Base-by-base conservation (phyloP, 768 basidiomycete genomes). In the Russula brevipes region DNA sequence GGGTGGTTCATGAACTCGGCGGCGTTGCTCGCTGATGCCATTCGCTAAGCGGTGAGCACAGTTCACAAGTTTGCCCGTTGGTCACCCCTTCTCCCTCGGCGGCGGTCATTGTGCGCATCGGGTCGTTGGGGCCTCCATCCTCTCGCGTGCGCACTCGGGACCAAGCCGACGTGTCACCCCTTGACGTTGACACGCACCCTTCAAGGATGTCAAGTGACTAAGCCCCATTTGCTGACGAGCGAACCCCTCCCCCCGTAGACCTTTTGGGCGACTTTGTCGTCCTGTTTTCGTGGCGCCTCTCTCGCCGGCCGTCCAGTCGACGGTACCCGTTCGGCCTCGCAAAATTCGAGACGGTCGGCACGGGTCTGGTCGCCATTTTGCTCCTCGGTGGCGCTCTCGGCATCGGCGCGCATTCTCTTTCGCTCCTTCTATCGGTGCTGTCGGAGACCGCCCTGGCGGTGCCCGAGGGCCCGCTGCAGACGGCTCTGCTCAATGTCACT, bases 301-400 rank as follows among this genome's bases (percentile, higher is more conserved):
- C 91, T 1, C 82, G 93, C 55, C 83, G 82, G 71, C 83, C 88
- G n/a, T 89, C 94, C 10, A 87, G 89, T 9, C 81, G 78, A 66
- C 77, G 75, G 66, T 98, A 93, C 72, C 94, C 94, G 1, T 94
- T 87, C 65, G 91, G 93, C 16, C 89, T 91, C 69, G 89, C 89
- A 66, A 98, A 98, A 75, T 96, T 94, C 68, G 96, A 99, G 75
- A 94, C 94, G 5, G 79, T 98, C 30, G 96, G 96, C 52, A 96
- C 95, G n/a, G 84, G 91, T 2, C 84, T 89, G 42, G 88, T 97
- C 52, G 91, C 94, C 2, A 76, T 97, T 54, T 82, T 98, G 38
- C 83, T 99, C 64, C 85, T 94, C 60, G 87, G 86, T 5, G 91
- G 91, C 59, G 88, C 89, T 2, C 78, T 89, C 17, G 91, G 89